Conservation (phyloP, 306 rosid species). For the Inga laurina region DNA sequence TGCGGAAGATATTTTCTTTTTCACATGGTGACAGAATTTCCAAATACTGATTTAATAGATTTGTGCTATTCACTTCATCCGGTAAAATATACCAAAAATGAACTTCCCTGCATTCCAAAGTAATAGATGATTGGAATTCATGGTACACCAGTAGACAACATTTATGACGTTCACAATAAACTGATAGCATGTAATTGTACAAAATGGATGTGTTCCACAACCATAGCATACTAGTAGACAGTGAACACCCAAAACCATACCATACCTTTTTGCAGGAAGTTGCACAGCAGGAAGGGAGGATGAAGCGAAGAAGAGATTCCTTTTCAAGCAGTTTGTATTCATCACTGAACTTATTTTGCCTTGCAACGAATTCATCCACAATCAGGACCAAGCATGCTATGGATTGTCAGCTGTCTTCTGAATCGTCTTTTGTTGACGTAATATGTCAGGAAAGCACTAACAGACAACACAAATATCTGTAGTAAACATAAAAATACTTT, state of each 20-base stretch:
- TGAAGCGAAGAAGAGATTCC: constrained; percentile 54
- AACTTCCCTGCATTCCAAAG: constrained; percentile 62
- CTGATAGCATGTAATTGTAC: not conserved
- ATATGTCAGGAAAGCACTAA: not conserved
- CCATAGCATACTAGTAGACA: not conserved
- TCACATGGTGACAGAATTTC: constrained; percentile 77
- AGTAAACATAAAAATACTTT: constrained; percentile 21
- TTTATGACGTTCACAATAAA: not conserved
- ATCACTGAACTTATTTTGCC: constrained; percentile 32
- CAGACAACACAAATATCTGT: not conserved
- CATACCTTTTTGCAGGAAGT: constrained; percentile 70
- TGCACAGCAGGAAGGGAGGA: constrained; percentile 53
- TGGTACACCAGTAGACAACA: not conserved
- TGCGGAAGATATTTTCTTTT: constrained; percentile 53
- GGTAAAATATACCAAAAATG: constrained; percentile 88
- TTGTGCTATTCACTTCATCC: constrained; percentile 57
- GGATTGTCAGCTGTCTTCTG: constrained; percentile 2
- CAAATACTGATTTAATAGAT: constrained; percentile 57
- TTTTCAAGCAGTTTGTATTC: constrained; percentile 58
- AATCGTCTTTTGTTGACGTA: constrained; percentile 1
- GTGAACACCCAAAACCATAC: not conserved
- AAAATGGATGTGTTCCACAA: not conserved
- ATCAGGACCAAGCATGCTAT: constrained; percentile 26
- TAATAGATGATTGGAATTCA: not conserved
- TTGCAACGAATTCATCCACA: constrained; percentile 41